Evolutionary conservation across 441 rosid genomes (phyloP).

Genomic region (Oxalis stricta): DNA sequence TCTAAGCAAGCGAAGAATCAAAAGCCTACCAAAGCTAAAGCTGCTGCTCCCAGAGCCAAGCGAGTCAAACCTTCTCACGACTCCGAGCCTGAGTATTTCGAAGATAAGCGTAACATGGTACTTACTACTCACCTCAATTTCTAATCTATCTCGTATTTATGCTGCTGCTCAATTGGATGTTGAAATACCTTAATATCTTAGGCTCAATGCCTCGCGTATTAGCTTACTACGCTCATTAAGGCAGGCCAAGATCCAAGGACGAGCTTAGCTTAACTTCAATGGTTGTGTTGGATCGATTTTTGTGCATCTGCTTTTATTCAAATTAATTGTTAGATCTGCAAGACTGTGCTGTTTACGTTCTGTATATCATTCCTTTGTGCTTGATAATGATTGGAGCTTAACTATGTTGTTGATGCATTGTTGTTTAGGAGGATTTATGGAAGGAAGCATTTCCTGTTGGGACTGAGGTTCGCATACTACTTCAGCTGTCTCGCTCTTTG

Average conservation of each 20-base stretch:
- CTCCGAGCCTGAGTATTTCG: constrained; percentile 57
- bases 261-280: no score
- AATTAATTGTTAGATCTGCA: background rate
- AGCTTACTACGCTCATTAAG: no score
- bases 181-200: background rate
- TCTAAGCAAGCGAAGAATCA: constrained; percentile 14
- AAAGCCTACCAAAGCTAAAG: constrained; percentile 3
- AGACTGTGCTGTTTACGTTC: background rate
- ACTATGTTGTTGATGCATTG: constrained; percentile 4
- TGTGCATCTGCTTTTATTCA: no score
- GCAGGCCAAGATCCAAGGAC: no score
- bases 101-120: constrained; percentile 83
- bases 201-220: no score
- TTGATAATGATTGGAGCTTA: background rate
- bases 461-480: constrained; percentile 62
- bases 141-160: background rate
- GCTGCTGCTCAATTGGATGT: background rate
- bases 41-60: constrained; percentile 29
- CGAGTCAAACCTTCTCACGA: constrained; percentile 29
- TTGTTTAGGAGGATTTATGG: constrained; percentile 85
- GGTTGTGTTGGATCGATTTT: no score
- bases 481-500: constrained; percentile 2
- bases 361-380: no score
- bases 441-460: constrained; percentile 84
- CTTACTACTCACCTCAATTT: background rate